A percentile compares a stretch with the other conserved stretches of the same genome.
Conservation (phyloP, 1,284 basidiomycete genomes). For the Sphagnurus paluster region DNA sequence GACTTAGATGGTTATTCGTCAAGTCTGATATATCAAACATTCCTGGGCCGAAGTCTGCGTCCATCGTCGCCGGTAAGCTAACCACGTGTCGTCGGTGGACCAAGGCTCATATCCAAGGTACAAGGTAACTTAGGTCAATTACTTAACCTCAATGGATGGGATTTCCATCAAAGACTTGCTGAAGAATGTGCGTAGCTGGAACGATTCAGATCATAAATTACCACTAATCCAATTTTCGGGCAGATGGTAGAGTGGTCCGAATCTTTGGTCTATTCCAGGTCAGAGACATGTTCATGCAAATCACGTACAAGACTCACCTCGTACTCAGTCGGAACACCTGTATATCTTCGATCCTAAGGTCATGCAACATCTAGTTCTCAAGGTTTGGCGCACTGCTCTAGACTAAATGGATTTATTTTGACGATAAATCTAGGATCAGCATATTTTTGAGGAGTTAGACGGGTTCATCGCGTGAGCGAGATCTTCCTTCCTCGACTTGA, state of each 20-base stretch:
- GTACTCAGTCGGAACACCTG: slow-evolving; percentile 27
- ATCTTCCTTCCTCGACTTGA: slow-evolving; percentile 1
- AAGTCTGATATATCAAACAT: no score
- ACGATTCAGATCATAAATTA: not conserved
- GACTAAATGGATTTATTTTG: slow-evolving; percentile 16
- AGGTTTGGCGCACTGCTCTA: slow-evolving; percentile 21
- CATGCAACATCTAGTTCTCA: slow-evolving; percentile 34
- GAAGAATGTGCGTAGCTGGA: slow-evolving; percentile 2
- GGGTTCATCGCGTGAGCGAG: slow-evolving; percentile 33
- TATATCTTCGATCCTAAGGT: slow-evolving; percentile 35
- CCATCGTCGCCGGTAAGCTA: no score
- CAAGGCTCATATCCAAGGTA: no score
- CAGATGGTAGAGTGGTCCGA: slow-evolving; percentile 28
- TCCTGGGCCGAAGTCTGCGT: no score
- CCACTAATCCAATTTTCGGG: not conserved
- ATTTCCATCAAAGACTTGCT: slow-evolving; percentile 5
- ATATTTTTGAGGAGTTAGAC: slow-evolving; percentile 30
- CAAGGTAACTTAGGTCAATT: no score
- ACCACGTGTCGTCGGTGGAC: no score
- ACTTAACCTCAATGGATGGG: slow-evolving; percentile 8
- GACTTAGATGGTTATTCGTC: no score
- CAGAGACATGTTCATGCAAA: slow-evolving; percentile 1
- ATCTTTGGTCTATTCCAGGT: slow-evolving; percentile 29
- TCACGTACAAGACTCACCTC: not conserved
- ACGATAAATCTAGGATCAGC: slow-evolving; percentile 20